phyloP scores from a whole-genome alignment of 2,329 filamentous ascomycete genomes.

The Sclerotinia subarctica region DNA sequence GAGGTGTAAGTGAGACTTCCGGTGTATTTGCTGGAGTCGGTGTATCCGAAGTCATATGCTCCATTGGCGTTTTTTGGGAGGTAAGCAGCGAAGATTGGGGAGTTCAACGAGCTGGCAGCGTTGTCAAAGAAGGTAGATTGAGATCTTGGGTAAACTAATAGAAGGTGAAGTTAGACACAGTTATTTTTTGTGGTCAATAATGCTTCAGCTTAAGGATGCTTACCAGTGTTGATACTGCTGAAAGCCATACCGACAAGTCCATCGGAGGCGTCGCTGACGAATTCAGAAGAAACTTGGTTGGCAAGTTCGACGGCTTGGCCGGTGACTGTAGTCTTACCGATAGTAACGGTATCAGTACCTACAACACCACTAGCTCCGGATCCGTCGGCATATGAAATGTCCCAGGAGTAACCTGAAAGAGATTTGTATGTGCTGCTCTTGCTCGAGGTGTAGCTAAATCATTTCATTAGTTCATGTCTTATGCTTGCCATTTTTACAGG shows the following conservation, averaged over 20 bases:
- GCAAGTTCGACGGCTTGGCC: conserved; percentile 38
- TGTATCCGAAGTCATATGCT: conserved; percentile 55
- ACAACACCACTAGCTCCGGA: conserved; percentile 37
- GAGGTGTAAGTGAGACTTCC: conserved; percentile 50
- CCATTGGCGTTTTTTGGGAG: conserved; percentile 48
- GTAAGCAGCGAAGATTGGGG: conserved; percentile 54
- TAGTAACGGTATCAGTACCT: conserved; percentile 38
- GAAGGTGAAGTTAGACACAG: neutral
- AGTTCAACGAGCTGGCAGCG: conserved; percentile 29
- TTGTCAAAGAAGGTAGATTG: conserved; percentile 39
- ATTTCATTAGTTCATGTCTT: conserved; percentile 20
- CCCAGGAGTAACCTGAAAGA: conserved; percentile 34
- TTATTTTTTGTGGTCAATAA: neutral
- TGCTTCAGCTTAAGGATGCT: neutral
- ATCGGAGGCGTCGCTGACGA: conserved; percentile 42
- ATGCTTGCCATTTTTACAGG: neutral
- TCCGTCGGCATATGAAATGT: conserved; percentile 40
- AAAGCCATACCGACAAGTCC: conserved; percentile 61
- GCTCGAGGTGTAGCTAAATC: conserved; percentile 31
- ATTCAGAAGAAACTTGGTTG: conserved; percentile 34
- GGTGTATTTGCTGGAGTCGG: conserved; percentile 50
- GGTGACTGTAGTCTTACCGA: conserved; percentile 37
- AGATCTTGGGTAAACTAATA: conserved; percentile 27
- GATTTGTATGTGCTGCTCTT: conserved; percentile 32
- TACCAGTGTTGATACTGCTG: conserved; percentile 37